Base-by-base conservation (phyloP, 345 rosid genomes). In the Citrus australasica region DNA sequence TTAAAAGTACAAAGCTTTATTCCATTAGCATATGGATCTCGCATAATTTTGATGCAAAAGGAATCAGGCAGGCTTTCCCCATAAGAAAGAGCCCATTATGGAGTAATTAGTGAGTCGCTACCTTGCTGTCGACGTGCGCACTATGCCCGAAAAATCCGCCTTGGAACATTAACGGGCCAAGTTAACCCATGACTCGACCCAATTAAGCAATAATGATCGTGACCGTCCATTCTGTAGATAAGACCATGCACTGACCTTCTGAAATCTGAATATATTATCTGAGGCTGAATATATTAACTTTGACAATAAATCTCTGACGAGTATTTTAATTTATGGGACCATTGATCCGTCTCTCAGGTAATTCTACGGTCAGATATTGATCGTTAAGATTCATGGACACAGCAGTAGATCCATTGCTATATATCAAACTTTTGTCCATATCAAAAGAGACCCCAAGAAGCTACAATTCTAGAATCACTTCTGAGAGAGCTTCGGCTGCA, bases 21-120 rank as follows among this genome's bases (percentile, higher is more conserved):
- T 78, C 55, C 58, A 37, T 27, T 28, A 6, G 76, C 74, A 79
- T 65, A 63, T 83, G 83, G 85, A 80, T 24, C 28, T 71, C 17
- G 69, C 68, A 55, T 78, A 40, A 85, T 84, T 86, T 84, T 79
- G 80, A 83, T 84, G 89, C 86, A 82, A 75, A 83, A 67, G 85
- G 87, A 83, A 86, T 86, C 89, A 38, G 35, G 71, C 87, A 77
- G 85, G 85, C 77, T 82, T 84, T 78, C 69, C 62, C 84, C 62
- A 33, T 33, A 55, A 46, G 22, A 75, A 75, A 7, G 58, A 59
- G 64, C 53, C 42, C 61, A 74, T 76, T 66, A 82, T 81, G 67
- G 84, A 35, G 79, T 40, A 83, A 85, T 83, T 76, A 83, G 76
- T 71, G 42, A 0, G 42, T 19, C 68, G 37, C 19, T 28, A 2